These are phyloP conservation scores for Fusarium mexicanum DNA, from an alignment of 2,329 filamentous ascomycete species.

Conservation along the genomic window DNA sequence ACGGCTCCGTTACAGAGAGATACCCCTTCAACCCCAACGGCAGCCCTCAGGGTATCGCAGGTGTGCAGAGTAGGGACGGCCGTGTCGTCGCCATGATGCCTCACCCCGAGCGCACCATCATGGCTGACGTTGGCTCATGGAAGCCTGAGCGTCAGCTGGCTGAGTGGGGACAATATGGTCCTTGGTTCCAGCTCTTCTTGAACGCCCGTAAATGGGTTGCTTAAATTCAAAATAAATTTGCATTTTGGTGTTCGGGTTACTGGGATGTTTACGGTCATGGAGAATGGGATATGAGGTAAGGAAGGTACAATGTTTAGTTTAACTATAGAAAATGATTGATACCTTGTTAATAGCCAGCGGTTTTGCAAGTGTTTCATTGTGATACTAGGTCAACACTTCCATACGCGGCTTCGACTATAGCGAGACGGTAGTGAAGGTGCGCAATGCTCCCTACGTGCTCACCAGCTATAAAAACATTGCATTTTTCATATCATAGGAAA, in stretches of 20 bases:
- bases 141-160: constrained; percentile 66
- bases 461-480: background rate
- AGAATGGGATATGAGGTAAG: constrained; percentile 10
- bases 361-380: background rate
- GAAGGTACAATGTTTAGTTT: constrained; percentile 4
- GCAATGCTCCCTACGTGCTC: background rate
- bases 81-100: constrained; percentile 91
- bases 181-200: constrained; percentile 87
- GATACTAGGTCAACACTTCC: background rate
- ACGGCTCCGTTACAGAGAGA: constrained; percentile 74
- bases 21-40: constrained; percentile 93
- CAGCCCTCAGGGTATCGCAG: constrained; percentile 82
- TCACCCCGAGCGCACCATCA: constrained; percentile 88
- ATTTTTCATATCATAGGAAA: background rate
- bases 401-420: background rate
- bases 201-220: constrained; percentile 91
- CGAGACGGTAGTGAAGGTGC: background rate
- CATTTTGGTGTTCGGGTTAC: constrained; percentile 29
- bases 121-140: constrained; percentile 82
- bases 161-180: constrained; percentile 82
- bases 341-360: background rate
- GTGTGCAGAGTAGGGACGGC: constrained; percentile 79
- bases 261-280: constrained; percentile 9
- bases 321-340: constrained; percentile 12
- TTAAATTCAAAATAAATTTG: constrained; percentile 43